Base-by-base conservation (phyloP, 106 monocot species). In the Dendrobium chrysotoxum region DNA sequence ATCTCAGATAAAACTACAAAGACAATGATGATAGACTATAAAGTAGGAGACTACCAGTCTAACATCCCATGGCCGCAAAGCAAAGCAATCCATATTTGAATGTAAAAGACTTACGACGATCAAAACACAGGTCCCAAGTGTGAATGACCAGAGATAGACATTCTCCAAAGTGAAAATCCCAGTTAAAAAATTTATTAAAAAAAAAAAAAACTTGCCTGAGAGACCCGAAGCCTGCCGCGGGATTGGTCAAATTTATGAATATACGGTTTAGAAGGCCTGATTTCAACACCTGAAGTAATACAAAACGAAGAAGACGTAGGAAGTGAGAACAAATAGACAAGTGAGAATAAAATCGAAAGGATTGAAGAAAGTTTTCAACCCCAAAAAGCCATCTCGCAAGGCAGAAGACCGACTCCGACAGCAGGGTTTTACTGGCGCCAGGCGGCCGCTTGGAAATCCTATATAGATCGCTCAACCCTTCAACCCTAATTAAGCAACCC, bases 261-360 rank as follows among this genome's bases (percentile, higher is more conserved):
- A 70, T 88, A 95, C 28, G 95, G 87, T 25, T 86, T 95, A n/a
- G 92, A 93, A 0, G 98, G 89, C 84, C 83, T 91, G 82, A 99
- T 81, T 45, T 99, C 98, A 58, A 90, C 81, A 2, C 98, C 95
- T 95, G 82, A 1, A 35, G 25, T 20, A 78, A 28, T 31, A 8
- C 2, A 0, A 40, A 11, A 31, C 17, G 44, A 50, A 75, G 21
- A 13, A 40, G 50, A 73, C 1, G 17, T 13, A 4, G 46, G 17
- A 25, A n/a, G 11, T 1, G 57, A 31, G 18, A 35, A 12, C 18
- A 26, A 28, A 28, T 31, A 41, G 5, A 28, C 2, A 77, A 40
- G 15, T 5, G 39, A 38, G 0, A 50, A 15, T 4, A 38, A 72
- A 39, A 23, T 30, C 12, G 1, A 12, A 53, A 11, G 18, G 38